These are phyloP conservation scores for Lasiodiplodia hormozganensis DNA, from an alignment of 2,329 filamentous ascomycete species.

Conservation along the genomic window DNA sequence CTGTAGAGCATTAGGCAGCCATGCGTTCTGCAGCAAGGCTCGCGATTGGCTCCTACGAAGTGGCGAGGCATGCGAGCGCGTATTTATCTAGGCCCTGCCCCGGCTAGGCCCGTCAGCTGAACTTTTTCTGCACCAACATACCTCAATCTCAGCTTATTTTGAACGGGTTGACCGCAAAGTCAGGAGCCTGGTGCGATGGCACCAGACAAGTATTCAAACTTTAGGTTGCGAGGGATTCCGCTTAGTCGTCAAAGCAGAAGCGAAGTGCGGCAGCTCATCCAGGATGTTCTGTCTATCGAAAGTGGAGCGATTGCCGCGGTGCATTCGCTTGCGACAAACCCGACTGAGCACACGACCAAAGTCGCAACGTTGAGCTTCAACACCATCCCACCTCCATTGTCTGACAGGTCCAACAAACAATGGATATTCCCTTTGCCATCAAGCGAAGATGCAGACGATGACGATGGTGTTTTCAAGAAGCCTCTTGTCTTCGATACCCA, in stretches of 20 bases:
- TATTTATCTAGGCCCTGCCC: too few species aligned
- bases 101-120: too few species aligned
- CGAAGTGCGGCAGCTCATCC: background rate
- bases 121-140: too few species aligned
- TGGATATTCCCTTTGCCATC: background rate
- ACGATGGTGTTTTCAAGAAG: background rate
- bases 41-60: too few species aligned
- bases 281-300: background rate
- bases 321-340: background rate
- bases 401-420: background rate
- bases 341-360: background rate
- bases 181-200: background rate
- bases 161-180: too few species aligned
- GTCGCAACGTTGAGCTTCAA: background rate
- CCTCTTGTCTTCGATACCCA: constrained; percentile 29
- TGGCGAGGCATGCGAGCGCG: too few species aligned
- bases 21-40: too few species aligned
- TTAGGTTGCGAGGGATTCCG: background rate
- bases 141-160: too few species aligned
- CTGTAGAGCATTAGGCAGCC: too few species aligned
- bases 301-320: background rate
- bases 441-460: background rate
- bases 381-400: background rate
- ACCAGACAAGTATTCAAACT: background rate
- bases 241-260: background rate